Percentiles rank a stretch among this genome's conserved stretches.
Evolutionary conservation across 2,329 filamentous ascomycete species (phyloP).

Genomic region (Colletotrichum paranaense): DNA sequence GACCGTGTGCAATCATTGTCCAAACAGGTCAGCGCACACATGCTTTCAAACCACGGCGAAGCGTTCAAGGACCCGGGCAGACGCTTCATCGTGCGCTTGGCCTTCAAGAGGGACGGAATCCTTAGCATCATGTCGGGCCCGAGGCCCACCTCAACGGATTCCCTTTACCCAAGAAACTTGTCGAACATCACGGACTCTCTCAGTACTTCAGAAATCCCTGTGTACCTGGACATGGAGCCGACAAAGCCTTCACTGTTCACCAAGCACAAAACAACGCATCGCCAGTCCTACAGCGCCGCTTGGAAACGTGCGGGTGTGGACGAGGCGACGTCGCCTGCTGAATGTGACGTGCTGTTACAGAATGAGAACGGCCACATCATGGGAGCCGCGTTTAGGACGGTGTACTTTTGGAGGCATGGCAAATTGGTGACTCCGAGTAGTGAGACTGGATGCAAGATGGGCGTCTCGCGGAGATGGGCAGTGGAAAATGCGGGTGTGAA

Average conservation of each 20-base stretch:
- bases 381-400: background rate
- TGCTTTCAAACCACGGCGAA: background rate
- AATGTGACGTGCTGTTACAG: background rate
- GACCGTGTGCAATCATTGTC: background rate
- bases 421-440: background rate
- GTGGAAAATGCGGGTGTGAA: background rate
- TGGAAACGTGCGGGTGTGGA: background rate
- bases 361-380: background rate
- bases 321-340: background rate
- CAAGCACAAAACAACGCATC: background rate
- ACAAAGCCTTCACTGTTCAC: constrained; percentile 2
- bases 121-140: constrained; percentile 3
- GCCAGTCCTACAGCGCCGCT: background rate
- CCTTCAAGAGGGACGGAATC: background rate
- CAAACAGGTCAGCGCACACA: background rate
- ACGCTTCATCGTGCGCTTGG: constrained; percentile 13
- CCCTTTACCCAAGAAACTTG: background rate
- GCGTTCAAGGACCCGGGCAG: background rate
- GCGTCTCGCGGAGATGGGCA: constrained; percentile 6
- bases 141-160: background rate
- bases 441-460: background rate
- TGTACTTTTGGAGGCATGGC: background rate
- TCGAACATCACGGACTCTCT: background rate
- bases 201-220: background rate
- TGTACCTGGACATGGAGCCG: background rate